Percentiles rank a stretch among this genome's conserved stretches.
These are phyloP conservation scores for Cladosporium halotolerans DNA, from an alignment of 2,329 filamentous ascomycete species.

Conservation along the genomic window DNA sequence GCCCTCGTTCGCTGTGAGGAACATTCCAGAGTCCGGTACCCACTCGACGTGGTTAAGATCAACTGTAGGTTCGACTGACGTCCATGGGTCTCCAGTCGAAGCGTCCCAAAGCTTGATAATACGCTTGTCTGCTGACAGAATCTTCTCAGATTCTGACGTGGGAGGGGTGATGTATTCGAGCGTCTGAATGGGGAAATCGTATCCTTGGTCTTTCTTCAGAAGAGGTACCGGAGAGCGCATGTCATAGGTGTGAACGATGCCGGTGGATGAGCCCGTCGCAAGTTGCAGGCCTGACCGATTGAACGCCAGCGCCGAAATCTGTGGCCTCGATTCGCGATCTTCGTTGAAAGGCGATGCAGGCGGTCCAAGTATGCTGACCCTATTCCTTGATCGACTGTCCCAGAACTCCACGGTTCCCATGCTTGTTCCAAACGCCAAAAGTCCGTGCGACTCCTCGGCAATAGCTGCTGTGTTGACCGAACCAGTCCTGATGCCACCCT, in stretches of 20 bases:
- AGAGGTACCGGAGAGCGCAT: conserved; percentile 79
- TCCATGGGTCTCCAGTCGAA: conserved; percentile 78
- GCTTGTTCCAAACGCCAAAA: conserved; percentile 89
- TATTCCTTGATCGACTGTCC: conserved; percentile 78
- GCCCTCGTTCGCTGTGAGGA: conserved; percentile 94
- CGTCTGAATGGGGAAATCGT: conserved; percentile 86
- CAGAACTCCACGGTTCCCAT: conserved; percentile 96
- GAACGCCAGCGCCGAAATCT: conserved; percentile 85
- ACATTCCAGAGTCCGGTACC: conserved; percentile 88
- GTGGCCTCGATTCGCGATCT: conserved; percentile 38
- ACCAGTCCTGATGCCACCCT: conserved; percentile 79
- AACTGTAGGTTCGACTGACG: conserved; percentile 87
- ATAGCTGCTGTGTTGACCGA: conserved; percentile 82
- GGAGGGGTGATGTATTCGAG: conserved; percentile 61
- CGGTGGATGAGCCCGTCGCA: conserved; percentile 79
- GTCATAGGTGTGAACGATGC: conserved; percentile 86
- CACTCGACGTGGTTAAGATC: conserved; percentile 93
- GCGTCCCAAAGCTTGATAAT: conserved; percentile 98
- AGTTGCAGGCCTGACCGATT: conserved; percentile 75
- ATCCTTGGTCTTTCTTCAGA: conserved; percentile 90
- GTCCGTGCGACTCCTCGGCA: conserved; percentile 81
- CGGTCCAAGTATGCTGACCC: conserved; percentile 64
- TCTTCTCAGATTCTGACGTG: conserved; percentile 63
- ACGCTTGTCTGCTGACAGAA: conserved; percentile 85
- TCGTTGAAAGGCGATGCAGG: conserved; percentile 15